Evolutionary conservation across 2,329 filamentous ascomycete species (phyloP).

Genomic region (Fusarium subtropicale): DNA sequence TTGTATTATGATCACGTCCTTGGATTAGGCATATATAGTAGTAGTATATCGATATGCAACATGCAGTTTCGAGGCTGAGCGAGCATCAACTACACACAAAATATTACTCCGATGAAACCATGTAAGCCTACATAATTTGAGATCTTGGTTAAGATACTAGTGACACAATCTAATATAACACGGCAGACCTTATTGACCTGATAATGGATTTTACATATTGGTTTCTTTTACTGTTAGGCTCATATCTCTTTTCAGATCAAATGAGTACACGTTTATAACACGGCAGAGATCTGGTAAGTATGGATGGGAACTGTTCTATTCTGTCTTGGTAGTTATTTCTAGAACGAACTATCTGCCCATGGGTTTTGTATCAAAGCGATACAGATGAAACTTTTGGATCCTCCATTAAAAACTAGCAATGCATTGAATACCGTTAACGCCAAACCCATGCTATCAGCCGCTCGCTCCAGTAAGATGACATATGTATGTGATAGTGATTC

Average conservation of each 20-base stretch:
- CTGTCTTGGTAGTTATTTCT: background rate
- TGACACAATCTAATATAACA: background rate
- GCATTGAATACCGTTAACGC: conserved; percentile 35
- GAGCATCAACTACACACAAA: background rate
- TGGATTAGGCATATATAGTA: conserved; percentile 10
- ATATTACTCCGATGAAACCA: background rate
- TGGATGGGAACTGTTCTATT: background rate
- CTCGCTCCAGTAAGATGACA: conserved; percentile 15
- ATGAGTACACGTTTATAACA: too few relatives aligned
- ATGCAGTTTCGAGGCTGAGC: background rate
- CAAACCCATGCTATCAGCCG: conserved; percentile 39
- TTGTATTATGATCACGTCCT: conserved; percentile 28
- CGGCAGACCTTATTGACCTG: too few relatives aligned
- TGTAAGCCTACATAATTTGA: background rate
- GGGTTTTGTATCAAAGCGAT: conserved; percentile 1
- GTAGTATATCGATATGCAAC: conserved; percentile 1
- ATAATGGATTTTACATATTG: too few relatives aligned
- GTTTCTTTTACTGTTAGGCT: too few relatives aligned
- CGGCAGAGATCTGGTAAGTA: background rate
- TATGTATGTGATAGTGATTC: conserved; percentile 4
- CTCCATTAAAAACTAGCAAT: conserved; percentile 13
- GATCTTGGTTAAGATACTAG: background rate
- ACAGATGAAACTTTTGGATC: conserved; percentile 1
- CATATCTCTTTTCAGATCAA: too few relatives aligned
- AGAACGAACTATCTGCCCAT: background rate